A percentile compares a stretch with the other conserved stretches of the same genome.
Evolutionary conservation across 345 rosid species (phyloP).

Genomic region (Zanthoxylum bungeanum): DNA sequence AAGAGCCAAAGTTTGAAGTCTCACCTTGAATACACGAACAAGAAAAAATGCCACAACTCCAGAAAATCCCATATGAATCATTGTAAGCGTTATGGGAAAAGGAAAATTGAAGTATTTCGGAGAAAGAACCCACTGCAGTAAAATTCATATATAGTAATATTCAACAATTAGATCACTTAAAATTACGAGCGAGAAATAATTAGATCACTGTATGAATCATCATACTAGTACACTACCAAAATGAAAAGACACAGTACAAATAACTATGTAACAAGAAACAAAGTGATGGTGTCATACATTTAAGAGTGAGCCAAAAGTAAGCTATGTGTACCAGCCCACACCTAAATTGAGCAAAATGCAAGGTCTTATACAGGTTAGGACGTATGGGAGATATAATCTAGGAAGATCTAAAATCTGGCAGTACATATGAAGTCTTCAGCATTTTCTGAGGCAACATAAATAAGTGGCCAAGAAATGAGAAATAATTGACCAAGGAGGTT

Average conservation of each 20-base stretch:
- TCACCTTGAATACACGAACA: slow-evolving; percentile 93
- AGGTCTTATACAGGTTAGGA: not conserved
- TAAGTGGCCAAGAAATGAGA: too few species aligned
- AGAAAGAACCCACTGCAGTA: slow-evolving; percentile 98
- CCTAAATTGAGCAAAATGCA: not conserved
- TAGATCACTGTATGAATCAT: not conserved
- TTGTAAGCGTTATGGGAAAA: slow-evolving; percentile 83
- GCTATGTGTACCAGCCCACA: not conserved
- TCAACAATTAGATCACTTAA: not conserved
- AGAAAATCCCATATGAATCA: slow-evolving; percentile 95
- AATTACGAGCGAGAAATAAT: not conserved
- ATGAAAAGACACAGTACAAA: not conserved
- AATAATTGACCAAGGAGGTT: not conserved
- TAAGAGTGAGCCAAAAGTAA: not conserved
- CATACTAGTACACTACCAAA: not conserved
- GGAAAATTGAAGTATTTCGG: slow-evolving; percentile 90
- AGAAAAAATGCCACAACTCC: slow-evolving; percentile 75
- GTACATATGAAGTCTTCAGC: not conserved
- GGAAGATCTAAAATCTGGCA: not conserved
- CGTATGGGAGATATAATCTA: not conserved
- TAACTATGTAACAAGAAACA: not conserved
- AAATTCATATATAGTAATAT: slow-evolving; percentile 9
- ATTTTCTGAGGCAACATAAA: not conserved
- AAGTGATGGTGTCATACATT: not conserved
- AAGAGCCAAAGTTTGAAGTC: slow-evolving; percentile 3